Conservation (phyloP, 73 alveolate species). For the Symbiodinium pilosum region DNA sequence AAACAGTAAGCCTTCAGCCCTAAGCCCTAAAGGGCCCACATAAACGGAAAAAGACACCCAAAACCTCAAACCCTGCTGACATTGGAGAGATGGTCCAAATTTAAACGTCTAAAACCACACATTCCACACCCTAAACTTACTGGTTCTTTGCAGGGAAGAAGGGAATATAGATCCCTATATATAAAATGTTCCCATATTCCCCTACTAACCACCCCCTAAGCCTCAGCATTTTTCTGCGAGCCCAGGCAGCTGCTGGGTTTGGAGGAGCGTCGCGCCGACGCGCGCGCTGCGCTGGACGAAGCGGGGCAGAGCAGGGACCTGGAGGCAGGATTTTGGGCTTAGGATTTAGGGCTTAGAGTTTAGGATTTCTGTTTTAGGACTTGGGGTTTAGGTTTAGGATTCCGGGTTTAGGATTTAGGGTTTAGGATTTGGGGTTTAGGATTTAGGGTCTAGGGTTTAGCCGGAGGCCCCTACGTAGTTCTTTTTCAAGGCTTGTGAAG, state of each 20-base stretch:
- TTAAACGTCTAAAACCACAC: not conserved
- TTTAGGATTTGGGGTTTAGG: too few species aligned
- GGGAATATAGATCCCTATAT: not conserved
- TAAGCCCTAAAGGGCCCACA: not conserved
- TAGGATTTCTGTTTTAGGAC: too few species aligned
- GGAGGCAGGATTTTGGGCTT: constrained; percentile 1
- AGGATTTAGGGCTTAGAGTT: not conserved
- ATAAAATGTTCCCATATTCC: not conserved
- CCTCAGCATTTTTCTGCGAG: not conserved
- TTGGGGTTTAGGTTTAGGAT: too few species aligned
- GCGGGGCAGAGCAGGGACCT: constrained; percentile 45
- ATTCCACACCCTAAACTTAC: not conserved
- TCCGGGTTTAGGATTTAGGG: too few species aligned
- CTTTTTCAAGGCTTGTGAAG: too few species aligned
- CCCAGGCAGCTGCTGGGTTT: constrained; percentile 71
- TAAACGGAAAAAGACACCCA: too few species aligned
- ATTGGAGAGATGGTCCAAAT: not conserved
- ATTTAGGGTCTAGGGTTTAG: too few species aligned
- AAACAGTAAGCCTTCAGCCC: not conserved
- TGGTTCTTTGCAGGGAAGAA: not conserved
- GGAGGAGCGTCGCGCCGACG: constrained; percentile 79
- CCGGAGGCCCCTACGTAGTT: too few species aligned
- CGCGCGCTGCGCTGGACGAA: constrained; percentile 20
- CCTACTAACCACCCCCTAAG: not conserved
- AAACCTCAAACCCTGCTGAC: not conserved